Percentiles rank a stretch among this genome's conserved stretches.
phyloP scores from a whole-genome alignment of 2,329 filamentous ascomycete species.

The Triangularia setosa region DNA sequence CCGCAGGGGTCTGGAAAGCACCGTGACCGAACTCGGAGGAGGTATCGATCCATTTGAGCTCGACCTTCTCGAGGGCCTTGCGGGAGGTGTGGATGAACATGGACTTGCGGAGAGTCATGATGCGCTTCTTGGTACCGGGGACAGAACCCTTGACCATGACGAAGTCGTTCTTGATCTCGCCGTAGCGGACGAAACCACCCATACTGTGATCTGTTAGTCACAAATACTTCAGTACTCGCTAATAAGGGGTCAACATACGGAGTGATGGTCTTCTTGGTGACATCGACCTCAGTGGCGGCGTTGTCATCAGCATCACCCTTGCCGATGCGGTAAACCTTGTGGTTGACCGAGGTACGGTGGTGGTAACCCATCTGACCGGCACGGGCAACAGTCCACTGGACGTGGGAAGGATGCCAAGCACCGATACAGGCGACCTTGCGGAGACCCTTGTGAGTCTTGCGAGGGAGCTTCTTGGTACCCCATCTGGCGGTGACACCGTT shows the following conservation, averaged over 20 bases:
- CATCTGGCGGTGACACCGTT: constrained; percentile 94
- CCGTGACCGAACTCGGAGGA: constrained; percentile 99
- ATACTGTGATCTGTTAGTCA: constrained; percentile 54
- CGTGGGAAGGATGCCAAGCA: constrained; percentile 99
- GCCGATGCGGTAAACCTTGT: constrained; percentile 99
- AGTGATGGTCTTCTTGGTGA: constrained; percentile 99
- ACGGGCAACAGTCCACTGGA: constrained; percentile 99
- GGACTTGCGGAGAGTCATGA: constrained; percentile 98
- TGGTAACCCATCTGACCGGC: constrained; percentile 99
- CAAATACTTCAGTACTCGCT: neutral
- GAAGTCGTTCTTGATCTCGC: constrained; percentile 99
- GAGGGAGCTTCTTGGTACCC: constrained; percentile 99
- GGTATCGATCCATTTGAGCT: constrained; percentile 99
- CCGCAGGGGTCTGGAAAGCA: constrained; percentile 96
- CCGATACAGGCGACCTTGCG: constrained; percentile 99
- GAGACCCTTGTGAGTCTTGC: constrained; percentile 99
- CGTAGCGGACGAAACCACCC: constrained; percentile 99
- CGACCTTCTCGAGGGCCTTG: constrained; percentile 96
- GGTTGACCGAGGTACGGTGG: constrained; percentile 99
- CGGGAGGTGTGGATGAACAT: constrained; percentile 97
- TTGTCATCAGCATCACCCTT: constrained; percentile 88
- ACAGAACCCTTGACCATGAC: constrained; percentile 93
- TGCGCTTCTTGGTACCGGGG: constrained; percentile 98
- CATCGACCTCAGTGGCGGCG: constrained; percentile 90
- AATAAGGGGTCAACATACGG: constrained; percentile 67